These are phyloP conservation scores for Fusarium brevicatenulatum DNA, from an alignment of 2,329 filamentous ascomycete species.

Conservation along the genomic window DNA sequence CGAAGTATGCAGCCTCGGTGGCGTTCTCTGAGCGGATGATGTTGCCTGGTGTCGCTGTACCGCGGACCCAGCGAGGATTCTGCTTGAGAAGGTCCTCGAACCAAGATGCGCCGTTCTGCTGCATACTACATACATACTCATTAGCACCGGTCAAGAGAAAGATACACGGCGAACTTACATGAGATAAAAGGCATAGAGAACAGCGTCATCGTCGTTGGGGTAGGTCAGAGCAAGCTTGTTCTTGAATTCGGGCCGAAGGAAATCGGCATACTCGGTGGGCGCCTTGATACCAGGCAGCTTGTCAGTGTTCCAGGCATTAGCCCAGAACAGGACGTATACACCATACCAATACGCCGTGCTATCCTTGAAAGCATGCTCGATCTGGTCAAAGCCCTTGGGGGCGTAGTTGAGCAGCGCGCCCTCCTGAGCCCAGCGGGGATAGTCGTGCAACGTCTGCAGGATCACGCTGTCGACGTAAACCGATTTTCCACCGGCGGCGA, in stretches of 20 bases:
- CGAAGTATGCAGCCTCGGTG: conserved; percentile 51
- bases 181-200: conserved; percentile 61
- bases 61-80: conserved; percentile 64
- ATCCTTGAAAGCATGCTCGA: conserved; percentile 53
- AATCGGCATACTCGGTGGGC: conserved; percentile 53
- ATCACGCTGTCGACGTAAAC: conserved; percentile 54
- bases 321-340: conserved; percentile 52
- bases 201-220: conserved; percentile 67
- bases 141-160: neutral
- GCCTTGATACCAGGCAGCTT: conserved; percentile 46
- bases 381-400: conserved; percentile 56
- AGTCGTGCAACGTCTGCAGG: conserved; percentile 64
- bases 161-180: conserved; percentile 49
- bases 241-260: conserved; percentile 61
- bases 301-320: conserved; percentile 45
- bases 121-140: conserved; percentile 40
- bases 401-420: conserved; percentile 61
- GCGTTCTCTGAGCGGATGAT: conserved; percentile 46
- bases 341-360: conserved; percentile 53
- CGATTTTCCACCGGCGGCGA: conserved; percentile 47
- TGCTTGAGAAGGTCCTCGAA: conserved; percentile 59
- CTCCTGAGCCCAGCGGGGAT: conserved; percentile 60
- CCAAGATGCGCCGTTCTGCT: conserved; percentile 57
- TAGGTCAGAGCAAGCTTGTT: conserved; percentile 64
- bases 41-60: conserved; percentile 55